A percentile compares a stretch with the other conserved stretches of the same genome.
phyloP scores from a whole-genome alignment of 2,329 filamentous ascomycete genomes.

The Ambrosiella beaveri region DNA sequence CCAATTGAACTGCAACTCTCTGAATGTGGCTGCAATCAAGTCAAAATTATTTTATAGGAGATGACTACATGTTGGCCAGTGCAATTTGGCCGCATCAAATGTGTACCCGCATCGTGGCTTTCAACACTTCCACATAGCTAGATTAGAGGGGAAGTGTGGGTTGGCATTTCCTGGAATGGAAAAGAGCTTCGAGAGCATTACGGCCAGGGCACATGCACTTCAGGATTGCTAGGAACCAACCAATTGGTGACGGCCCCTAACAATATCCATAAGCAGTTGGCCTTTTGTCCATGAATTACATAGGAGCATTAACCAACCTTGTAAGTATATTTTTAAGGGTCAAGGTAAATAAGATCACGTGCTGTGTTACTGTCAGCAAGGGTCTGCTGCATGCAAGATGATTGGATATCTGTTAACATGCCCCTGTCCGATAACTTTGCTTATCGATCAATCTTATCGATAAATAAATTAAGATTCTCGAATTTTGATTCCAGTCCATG shows the following conservation, averaged over 20 bases:
- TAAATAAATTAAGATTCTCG: slow-evolving; percentile 10
- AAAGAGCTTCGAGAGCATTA: neutral
- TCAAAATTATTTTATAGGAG: too few relatives aligned
- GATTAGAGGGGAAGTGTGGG: neutral
- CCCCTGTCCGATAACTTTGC: neutral
- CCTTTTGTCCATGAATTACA: neutral
- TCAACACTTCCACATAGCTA: neutral
- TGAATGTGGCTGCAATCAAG: neutral
- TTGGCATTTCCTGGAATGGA: neutral
- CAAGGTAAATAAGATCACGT: neutral
- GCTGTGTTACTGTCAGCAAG: neutral
- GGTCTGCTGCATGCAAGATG: neutral
- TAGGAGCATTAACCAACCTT: neutral
- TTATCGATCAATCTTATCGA: slow-evolving; percentile 10
- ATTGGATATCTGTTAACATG: neutral
- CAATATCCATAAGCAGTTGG: neutral
- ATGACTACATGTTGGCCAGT: too few relatives aligned
- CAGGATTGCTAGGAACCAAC: neutral
- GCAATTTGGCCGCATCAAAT: too few relatives aligned
- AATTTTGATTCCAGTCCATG: neutral
- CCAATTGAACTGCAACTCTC: neutral
- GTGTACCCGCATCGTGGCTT: too few relatives aligned
- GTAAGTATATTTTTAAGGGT: neutral
- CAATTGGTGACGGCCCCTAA: neutral
- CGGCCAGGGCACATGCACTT: neutral